Conservation (phyloP, 2,329 filamentous ascomycete species). For the Diaporthe ampelina region DNA sequence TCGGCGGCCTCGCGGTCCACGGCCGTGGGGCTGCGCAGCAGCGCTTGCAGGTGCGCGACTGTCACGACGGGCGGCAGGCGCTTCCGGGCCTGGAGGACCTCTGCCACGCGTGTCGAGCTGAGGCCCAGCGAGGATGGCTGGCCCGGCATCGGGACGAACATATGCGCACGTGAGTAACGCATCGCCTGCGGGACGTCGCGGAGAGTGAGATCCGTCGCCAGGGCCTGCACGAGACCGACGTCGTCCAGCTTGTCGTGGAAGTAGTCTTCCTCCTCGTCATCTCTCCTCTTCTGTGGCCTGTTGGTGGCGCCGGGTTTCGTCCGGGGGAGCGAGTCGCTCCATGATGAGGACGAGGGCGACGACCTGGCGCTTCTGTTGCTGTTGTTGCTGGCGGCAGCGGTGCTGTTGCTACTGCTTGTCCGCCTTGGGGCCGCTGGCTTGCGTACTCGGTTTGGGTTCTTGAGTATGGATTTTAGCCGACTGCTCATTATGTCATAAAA, state of each 20-base stretch:
- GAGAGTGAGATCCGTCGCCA: conserved; percentile 69
- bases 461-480: conserved; percentile 45
- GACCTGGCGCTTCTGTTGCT: conserved; percentile 9
- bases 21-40: conserved; percentile 72
- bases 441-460: conserved; percentile 43
- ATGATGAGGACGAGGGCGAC: conserved; percentile 41
- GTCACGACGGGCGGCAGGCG: conserved; percentile 75
- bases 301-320: conserved; percentile 37
- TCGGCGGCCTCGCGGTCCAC: conserved; percentile 78
- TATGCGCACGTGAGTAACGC: conserved; percentile 69
- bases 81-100: conserved; percentile 73
- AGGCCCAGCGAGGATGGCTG: conserved; percentile 65
- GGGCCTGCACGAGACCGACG: conserved; percentile 66
- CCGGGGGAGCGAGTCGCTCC: conserved; percentile 42
- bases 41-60: conserved; percentile 74
- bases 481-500: conserved; percentile 38
- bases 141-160: conserved; percentile 75
- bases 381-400: not conserved
- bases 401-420: conserved; percentile 22
- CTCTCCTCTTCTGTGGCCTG: conserved; percentile 39
- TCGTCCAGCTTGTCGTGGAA: conserved; percentile 70
- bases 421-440: conserved; percentile 41
- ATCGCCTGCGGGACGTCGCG: conserved; percentile 76
- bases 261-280: conserved; percentile 51
- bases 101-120: conserved; percentile 72